Conservation (phyloP, 805 yeast genomes). For the Candida ficus region DNA sequence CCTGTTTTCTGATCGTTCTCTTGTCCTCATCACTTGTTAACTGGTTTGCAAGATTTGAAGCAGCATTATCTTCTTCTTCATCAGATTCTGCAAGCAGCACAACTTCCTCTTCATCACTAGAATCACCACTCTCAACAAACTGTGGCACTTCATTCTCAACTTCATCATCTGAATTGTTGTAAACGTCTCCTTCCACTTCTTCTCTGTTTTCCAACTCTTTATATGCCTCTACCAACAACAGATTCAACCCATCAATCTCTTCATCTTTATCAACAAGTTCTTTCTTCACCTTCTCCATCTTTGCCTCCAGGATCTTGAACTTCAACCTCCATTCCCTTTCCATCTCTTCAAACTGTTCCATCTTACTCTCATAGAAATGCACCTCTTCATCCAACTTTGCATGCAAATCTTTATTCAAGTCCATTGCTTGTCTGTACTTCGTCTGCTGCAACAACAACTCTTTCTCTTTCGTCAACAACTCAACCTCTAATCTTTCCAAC, state of each 20-base stretch:
- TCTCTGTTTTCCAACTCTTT: neutral
- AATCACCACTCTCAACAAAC: too few relatives aligned
- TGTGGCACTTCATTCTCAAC: conserved; percentile 5
- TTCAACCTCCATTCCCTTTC: conserved; percentile 12
- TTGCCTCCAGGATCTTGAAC: conserved; percentile 1
- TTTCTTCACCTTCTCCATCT: conserved; percentile 5
- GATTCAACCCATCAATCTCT: conserved; percentile 14
- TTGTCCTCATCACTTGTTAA: conserved; percentile 14
- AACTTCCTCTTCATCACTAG: neutral
- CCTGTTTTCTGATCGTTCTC: conserved; percentile 4
- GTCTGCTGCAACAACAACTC: conserved; percentile 10
- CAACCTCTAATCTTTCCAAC: conserved; percentile 31
- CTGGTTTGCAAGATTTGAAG: too few relatives aligned
- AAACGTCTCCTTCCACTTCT: conserved; percentile 8
- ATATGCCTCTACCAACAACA: conserved; percentile 14
- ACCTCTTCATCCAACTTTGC: conserved; percentile 14
- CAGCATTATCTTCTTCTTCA: too few relatives aligned
- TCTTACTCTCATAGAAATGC: conserved; percentile 15
- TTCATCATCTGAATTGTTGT: neutral
- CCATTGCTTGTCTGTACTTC: conserved; percentile 7
- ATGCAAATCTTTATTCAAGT: conserved; percentile 11
- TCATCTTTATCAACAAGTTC: conserved; percentile 9
- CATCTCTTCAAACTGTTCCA: conserved; percentile 9
- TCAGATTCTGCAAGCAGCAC: conserved; percentile 8
- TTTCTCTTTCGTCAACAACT: conserved; percentile 26